Percentiles rank a stretch among this genome's conserved stretches.
Conservation (phyloP, 768 basidiomycete species). For the Boletus subparvulus region DNA sequence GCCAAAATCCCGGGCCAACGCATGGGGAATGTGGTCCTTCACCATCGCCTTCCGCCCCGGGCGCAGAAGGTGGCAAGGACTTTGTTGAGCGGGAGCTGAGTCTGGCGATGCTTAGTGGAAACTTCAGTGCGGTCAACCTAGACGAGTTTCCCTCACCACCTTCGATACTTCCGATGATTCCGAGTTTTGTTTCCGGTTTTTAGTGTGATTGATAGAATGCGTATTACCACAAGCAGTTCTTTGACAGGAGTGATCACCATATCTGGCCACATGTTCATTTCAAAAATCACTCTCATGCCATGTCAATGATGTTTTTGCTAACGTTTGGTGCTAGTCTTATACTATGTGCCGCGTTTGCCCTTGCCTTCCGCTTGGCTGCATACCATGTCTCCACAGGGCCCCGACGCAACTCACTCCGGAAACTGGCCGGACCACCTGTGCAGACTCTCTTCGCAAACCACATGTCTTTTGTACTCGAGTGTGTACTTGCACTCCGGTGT, state of each 20-base stretch:
- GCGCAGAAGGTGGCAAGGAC: conserved; percentile 11
- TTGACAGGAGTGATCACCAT: background rate
- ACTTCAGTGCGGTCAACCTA: conserved; percentile 42
- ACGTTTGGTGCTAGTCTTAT: conserved; percentile 6
- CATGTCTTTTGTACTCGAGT: conserved; percentile 59
- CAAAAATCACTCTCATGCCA: background rate
- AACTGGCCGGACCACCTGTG: conserved; percentile 61
- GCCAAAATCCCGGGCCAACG: background rate
- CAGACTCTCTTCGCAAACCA: conserved; percentile 52
- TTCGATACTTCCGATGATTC: conserved; percentile 30
- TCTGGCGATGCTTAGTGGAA: conserved; percentile 34
- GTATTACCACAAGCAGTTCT: background rate
- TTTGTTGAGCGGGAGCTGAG: conserved; percentile 13
- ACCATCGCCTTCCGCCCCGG: background rate
- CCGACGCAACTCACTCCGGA: conserved; percentile 45
- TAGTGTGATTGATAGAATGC: conserved; percentile 5
- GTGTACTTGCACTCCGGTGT: conserved; percentile 20
- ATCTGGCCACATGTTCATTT: background rate
- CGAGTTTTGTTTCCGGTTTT: conserved; percentile 30
- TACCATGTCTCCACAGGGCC: conserved; percentile 29
- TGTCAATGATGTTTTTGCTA: background rate
- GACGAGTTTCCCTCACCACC: conserved; percentile 50
- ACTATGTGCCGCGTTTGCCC: conserved; percentile 6
- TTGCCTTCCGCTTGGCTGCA: conserved; percentile 20
- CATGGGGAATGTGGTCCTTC: conserved; percentile 8